These are phyloP conservation scores for Xylaria sp. DNA, from an alignment of 2,329 filamentous ascomycete genomes.

Conservation along the genomic window DNA sequence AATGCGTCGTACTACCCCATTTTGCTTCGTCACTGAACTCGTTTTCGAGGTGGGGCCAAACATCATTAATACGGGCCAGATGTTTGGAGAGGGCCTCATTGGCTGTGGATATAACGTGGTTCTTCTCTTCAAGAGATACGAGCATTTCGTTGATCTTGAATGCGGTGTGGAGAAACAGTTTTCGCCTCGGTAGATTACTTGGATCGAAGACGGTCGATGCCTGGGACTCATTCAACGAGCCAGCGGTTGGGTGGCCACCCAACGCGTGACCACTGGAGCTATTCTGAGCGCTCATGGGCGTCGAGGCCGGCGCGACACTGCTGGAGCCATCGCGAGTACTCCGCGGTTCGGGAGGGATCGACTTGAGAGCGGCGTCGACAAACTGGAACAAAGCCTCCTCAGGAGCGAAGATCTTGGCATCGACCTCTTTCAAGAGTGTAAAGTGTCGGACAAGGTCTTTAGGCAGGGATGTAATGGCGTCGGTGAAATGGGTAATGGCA, in stretches of 20 bases:
- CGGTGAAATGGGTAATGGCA: conserved; percentile 81
- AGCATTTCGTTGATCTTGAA: conserved; percentile 85
- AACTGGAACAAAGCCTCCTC: conserved; percentile 84
- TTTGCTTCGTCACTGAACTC: conserved; percentile 97
- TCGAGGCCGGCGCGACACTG: conserved; percentile 57
- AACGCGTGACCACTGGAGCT: conserved; percentile 57
- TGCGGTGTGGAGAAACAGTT: conserved; percentile 82
- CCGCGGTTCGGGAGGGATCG: conserved; percentile 60
- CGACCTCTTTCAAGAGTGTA: conserved; percentile 94
- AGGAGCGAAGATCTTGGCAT: conserved; percentile 92
- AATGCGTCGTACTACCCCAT: conserved; percentile 90
- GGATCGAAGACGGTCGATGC: conserved; percentile 62
- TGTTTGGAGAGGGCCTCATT: conserved; percentile 90
- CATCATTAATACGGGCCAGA: conserved; percentile 83
- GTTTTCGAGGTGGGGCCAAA: conserved; percentile 85
- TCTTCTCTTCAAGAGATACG: conserved; percentile 94
- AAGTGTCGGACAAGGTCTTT: conserved; percentile 97
- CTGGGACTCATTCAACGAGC: conserved; percentile 58
- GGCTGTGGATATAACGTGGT: conserved; percentile 92
- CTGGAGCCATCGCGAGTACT: conserved; percentile 58
- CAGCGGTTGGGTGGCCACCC: conserved; percentile 53
- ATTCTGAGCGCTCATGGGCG: conserved; percentile 62
- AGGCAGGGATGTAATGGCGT: conserved; percentile 90
- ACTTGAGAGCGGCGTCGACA: conserved; percentile 71
- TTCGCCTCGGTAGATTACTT: conserved; percentile 72